Conservation (phyloP, 257 asterid species). For the Jacaranda mimosifolia region DNA sequence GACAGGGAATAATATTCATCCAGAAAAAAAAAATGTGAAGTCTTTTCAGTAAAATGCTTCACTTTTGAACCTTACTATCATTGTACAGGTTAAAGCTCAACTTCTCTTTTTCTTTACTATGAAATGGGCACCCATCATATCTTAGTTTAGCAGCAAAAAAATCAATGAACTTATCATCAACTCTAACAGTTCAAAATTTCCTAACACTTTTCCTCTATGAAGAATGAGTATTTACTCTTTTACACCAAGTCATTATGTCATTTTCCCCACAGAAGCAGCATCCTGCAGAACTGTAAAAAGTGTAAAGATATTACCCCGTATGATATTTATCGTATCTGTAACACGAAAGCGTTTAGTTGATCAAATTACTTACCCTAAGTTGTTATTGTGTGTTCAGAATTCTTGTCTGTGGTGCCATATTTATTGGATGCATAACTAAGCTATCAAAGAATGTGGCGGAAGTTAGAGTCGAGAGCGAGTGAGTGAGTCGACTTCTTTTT, state of each 20-base stretch:
- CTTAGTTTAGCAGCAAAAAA: slow-evolving; percentile 10
- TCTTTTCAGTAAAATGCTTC: not conserved
- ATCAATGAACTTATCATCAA: slow-evolving; percentile 13
- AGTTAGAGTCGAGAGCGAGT: not conserved
- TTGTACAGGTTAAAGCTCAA: slow-evolving; percentile 15
- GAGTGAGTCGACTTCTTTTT: slow-evolving; percentile 1
- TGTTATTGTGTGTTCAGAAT: not conserved
- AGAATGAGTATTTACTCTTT: slow-evolving; percentile 24
- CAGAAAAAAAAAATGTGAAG: not conserved
- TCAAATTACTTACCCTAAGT: not conserved
- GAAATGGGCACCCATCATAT: slow-evolving; percentile 27
- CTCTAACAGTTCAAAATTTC: slow-evolving; percentile 20
- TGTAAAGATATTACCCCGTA: not conserved
- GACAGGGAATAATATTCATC: not conserved
- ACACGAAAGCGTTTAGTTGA: too few relatives aligned
- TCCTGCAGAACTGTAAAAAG: slow-evolving; percentile 22
- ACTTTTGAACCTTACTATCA: slow-evolving; percentile 15
- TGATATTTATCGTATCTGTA: not conserved
- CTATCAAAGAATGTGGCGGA: not conserved
- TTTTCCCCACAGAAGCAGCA: not conserved
- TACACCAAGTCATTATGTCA: not conserved
- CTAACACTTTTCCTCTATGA: slow-evolving; percentile 23
- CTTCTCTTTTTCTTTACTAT: slow-evolving; percentile 4
- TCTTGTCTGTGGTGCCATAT: slow-evolving; percentile 6
- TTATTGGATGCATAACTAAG: not conserved